Evolutionary conservation across 345 rosid genomes (phyloP).

Genomic region (Rubroshorea leprosula): DNA sequence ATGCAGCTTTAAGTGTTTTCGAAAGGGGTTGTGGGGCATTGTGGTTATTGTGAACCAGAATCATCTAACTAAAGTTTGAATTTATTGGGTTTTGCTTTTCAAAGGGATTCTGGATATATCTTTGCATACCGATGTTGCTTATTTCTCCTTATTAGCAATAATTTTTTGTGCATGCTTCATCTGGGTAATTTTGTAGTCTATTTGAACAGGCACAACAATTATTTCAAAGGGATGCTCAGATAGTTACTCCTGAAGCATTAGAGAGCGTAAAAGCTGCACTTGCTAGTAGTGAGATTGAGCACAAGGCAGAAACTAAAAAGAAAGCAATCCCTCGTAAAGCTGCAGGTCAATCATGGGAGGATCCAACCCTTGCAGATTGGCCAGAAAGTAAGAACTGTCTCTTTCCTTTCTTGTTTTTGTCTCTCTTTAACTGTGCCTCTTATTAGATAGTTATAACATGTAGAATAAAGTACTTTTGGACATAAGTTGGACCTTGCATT

Average conservation of each 20-base stretch:
- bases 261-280: conserved; percentile 96
- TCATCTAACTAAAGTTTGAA: too few relatives aligned
- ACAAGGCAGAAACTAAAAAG: conserved; percentile 84
- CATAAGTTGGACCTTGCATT: background rate
- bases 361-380: conserved; percentile 95
- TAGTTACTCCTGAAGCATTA: conserved; percentile 90
- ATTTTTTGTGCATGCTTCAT: background rate
- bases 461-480: background rate
- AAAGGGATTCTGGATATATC: too few relatives aligned
- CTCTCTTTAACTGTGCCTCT: background rate
- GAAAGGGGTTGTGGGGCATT: too few relatives aligned
- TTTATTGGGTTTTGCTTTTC: too few relatives aligned
- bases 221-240: conserved; percentile 92
- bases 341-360: conserved; percentile 95
- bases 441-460: background rate
- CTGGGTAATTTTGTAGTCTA: conserved; percentile 17
- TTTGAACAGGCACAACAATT: conserved; percentile 76
- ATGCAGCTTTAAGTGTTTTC: too few relatives aligned
- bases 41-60: too few relatives aligned
- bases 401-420: background rate
- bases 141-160: background rate
- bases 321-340: conserved; percentile 96
- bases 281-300: conserved; percentile 87
- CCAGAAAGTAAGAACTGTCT: conserved; percentile 71
- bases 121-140: background rate